Percentiles rank a stretch among this genome's conserved stretches.
phyloP scores from a whole-genome alignment of 1,284 basidiomycete species.

The Cryptococcus sp. region DNA sequence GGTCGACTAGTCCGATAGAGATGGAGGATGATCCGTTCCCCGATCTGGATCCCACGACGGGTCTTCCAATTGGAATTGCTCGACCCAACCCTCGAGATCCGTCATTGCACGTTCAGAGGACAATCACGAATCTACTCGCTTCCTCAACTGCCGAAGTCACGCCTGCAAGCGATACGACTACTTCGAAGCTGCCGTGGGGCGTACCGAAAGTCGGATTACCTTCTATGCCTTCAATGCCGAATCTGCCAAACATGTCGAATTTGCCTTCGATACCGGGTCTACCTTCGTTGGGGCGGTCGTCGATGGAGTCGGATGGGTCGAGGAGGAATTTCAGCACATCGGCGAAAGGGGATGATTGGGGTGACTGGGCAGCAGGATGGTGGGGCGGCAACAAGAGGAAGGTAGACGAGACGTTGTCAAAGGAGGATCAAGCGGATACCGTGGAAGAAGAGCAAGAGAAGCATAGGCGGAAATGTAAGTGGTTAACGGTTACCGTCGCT shows the following conservation, averaged over 20 bases:
- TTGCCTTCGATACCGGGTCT: neutral
- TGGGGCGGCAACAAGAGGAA: slow-evolving; percentile 51
- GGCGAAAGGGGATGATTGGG: slow-evolving; percentile 23
- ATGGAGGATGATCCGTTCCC: slow-evolving; percentile 28
- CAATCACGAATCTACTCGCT: slow-evolving; percentile 32
- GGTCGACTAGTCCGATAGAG: slow-evolving; percentile 11
- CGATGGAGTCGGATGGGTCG: neutral
- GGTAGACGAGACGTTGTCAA: slow-evolving; percentile 54
- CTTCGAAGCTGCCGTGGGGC: no score
- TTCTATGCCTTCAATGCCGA: no score
- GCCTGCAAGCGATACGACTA: no score
- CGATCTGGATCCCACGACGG: slow-evolving; percentile 39
- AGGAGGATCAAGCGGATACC: slow-evolving; percentile 57
- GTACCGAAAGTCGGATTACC: no score
- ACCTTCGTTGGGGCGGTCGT: slow-evolving; percentile 3
- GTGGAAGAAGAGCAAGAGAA: slow-evolving; percentile 54
- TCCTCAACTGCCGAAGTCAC: slow-evolving; percentile 9
- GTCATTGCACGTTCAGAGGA: slow-evolving; percentile 37
- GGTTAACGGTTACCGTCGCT: neutral
- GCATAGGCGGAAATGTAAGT: slow-evolving; percentile 66
- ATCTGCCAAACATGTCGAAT: slow-evolving; percentile 2
- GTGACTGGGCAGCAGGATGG: slow-evolving; percentile 32
- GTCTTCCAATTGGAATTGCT: slow-evolving; percentile 21
- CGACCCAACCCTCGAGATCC: slow-evolving; percentile 11
- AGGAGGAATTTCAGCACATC: slow-evolving; percentile 21